Evolutionary conservation across 106 monocot species (phyloP), one percentile per base, ranked within the genome.

Genomic region (Allium sativum): DNA sequence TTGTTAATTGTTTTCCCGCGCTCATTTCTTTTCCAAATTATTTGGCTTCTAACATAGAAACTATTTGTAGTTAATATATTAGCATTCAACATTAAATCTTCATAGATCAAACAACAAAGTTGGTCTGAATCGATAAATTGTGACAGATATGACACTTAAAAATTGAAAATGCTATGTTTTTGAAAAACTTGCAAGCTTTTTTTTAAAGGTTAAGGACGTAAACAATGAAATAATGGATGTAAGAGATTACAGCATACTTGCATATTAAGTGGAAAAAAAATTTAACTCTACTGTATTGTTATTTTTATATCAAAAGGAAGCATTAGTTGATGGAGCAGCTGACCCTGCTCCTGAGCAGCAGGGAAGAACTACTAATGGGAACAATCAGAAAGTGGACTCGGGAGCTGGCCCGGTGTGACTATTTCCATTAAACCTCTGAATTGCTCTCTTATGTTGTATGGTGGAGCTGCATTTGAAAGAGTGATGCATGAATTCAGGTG

Each of bases 401-500:
- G 85, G 41, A 81, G 79, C 44, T 99, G 98, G 98, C 98, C 92
- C 41, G 98, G 98, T 54, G 80, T 99, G 10, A 76, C 60, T 59
- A 18, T 75, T 7, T 58, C 58, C 48, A 47, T 92, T 17, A 92
- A 76, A 59, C 85, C 92, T 71, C 82, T 88, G 11, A 99, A 99
- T 55, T 66, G 66, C 74, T 66, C 72, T 16, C 82, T 99, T 45
- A 92, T 75, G 61, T 78, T 99, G 0, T 99, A 99, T 67, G 98
- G 98, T 10, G 98, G 98, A 19, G 98, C 98, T 55, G 98, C 98
- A 65, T 99, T 99, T 79, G 92, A 99, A 68, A 84, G 98, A 60
- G 98, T 88, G 13, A 88, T 99, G 88, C 85, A 85, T 72, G 98
- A 99, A 79, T 92, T 99, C 55, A 80, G 78, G 18, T 99, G 92